These are phyloP conservation scores for Bonnemaisonia californica DNA, from an alignment of 31 red algal species.

Conservation along the genomic window DNA sequence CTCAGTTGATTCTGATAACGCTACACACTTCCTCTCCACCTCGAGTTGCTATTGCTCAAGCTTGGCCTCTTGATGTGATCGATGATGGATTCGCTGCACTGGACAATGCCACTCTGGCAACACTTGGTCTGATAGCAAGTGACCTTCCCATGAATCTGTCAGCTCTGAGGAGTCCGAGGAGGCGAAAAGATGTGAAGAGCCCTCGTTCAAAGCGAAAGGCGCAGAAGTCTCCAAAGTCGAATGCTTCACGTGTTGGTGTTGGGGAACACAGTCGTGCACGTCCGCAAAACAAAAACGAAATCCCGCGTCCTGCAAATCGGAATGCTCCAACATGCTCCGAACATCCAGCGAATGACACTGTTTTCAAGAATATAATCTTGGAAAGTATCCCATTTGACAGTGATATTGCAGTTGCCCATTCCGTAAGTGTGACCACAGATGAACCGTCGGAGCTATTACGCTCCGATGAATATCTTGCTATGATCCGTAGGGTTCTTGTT, in stretches of 20 bases:
- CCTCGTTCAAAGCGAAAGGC: neutral
- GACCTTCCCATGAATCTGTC: neutral
- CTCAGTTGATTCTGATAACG: neutral
- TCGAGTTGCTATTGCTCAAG: neutral
- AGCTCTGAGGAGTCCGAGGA: neutral
- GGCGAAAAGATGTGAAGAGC: neutral
- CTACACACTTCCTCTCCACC: neutral
- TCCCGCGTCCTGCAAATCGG: no score
- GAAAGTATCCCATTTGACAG: neutral
- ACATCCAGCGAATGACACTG: no score
- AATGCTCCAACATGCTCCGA: no score
- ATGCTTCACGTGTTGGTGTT: no score
- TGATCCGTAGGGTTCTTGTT: neutral
- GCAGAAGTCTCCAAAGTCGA: no score
- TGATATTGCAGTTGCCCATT: neutral
- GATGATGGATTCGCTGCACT: conserved; percentile 29
- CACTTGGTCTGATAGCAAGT: neutral
- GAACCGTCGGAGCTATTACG: neutral
- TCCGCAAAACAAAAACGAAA: no score
- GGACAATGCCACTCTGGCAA: conserved; percentile 15
- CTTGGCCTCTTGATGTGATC: conserved; percentile 44
- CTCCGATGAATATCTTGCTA: neutral
- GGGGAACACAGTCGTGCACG: no score
- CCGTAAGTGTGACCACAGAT: neutral
- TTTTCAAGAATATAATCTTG: no score